Conservation (phyloP, 305 asterid species). For the Fraxinus baroniana region DNA sequence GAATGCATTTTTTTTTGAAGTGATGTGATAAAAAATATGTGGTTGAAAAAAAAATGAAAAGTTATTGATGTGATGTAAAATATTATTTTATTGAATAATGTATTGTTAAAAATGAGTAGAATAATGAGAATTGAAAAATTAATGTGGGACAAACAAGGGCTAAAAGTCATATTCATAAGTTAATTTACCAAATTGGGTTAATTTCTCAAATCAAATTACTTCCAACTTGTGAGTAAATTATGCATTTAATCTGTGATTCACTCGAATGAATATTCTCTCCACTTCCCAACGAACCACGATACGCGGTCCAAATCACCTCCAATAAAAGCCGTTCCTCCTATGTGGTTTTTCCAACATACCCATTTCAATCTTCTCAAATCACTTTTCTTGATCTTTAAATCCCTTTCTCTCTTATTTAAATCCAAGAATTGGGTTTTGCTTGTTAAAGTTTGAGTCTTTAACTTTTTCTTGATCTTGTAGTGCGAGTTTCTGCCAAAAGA, state of each 20-base stretch:
- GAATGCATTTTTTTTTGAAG: no score
- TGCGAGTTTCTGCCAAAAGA: background rate
- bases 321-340: constrained; percentile 47
- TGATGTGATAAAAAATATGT: no score
- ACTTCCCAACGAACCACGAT: constrained; percentile 29
- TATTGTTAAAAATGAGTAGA: no score
- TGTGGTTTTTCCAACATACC: constrained; percentile 41
- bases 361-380: background rate
- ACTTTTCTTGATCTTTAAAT: constrained; percentile 6
- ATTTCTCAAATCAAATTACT: background rate
- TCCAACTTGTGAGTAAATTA: background rate
- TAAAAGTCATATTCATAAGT: background rate
- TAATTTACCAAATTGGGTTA: background rate
- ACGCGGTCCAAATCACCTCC: constrained; percentile 60
- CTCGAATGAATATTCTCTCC: constrained; percentile 4
- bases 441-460: background rate
- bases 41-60: no score
- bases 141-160: no score
- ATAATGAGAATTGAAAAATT: no score
- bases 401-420: background rate
- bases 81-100: no score
- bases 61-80: no score
- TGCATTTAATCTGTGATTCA: background rate
- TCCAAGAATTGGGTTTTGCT: background rate
- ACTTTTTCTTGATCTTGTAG: background rate